phyloP scores from a whole-genome alignment of 164 flowering plant genomes.

The Aristolochia fimbriata region DNA sequence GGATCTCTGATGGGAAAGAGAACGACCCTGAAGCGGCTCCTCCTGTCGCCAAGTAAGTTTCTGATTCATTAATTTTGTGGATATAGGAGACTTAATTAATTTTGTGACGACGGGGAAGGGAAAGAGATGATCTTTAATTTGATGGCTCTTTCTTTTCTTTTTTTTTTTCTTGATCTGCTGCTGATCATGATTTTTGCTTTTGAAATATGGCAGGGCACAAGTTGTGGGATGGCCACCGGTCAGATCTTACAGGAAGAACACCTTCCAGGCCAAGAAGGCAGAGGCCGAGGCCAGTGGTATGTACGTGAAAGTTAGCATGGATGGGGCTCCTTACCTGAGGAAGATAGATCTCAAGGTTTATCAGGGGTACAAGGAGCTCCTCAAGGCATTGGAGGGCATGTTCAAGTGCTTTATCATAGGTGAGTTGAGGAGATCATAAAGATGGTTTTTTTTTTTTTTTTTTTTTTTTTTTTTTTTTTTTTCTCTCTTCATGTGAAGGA shows the following conservation, averaged over 20 bases:
- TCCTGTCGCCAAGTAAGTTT: constrained; percentile 19
- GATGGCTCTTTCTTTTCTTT: background rate
- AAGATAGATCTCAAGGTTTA: constrained; percentile 69
- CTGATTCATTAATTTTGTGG: background rate
- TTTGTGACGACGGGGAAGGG: too few relatives aligned
- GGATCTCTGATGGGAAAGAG: constrained; percentile 7
- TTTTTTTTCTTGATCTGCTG: background rate
- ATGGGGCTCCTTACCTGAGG: constrained; percentile 83
- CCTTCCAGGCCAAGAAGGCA: constrained; percentile 32
- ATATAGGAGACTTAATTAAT: too few relatives aligned
- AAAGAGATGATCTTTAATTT: too few relatives aligned
- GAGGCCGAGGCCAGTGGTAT: constrained; percentile 40
- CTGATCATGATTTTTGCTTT: background rate
- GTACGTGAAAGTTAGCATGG: constrained; percentile 86
- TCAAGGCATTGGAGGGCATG: constrained; percentile 64
- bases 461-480: background rate
- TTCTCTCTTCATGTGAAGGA: background rate
- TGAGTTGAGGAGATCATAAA: constrained; percentile 7
- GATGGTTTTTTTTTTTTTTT: background rate
- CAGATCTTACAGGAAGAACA: constrained; percentile 56
- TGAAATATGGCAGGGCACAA: constrained; percentile 37
- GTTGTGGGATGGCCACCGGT: constrained; percentile 90
- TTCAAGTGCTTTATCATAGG: constrained; percentile 60
- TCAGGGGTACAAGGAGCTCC: constrained; percentile 48
- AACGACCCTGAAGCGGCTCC: constrained; percentile 3